phyloP scores from a whole-genome alignment of 805 yeast genomes.

The Teunomyces aglyptinius region DNA sequence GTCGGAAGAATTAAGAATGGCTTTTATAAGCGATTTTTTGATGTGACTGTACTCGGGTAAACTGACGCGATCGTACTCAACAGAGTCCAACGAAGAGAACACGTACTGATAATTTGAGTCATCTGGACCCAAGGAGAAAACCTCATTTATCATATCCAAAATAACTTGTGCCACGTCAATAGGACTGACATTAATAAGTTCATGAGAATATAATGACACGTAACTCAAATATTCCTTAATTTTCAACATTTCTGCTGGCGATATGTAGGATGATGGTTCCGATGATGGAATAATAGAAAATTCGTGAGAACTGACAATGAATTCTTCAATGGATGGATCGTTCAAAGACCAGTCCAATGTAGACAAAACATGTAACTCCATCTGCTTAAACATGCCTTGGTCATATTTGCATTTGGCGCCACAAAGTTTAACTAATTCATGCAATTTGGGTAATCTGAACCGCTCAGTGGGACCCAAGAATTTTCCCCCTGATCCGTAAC shows the following conservation, averaged over 20 bases:
- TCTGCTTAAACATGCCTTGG: conserved; percentile 51
- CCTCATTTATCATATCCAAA: conserved; percentile 21
- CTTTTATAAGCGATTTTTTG: conserved; percentile 24
- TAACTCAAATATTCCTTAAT: conserved; percentile 52
- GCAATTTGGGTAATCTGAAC: conserved; percentile 68
- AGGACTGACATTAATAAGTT: conserved; percentile 36
- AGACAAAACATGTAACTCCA: conserved; percentile 72
- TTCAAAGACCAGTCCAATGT: conserved; percentile 72
- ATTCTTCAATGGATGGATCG: conserved; percentile 53
- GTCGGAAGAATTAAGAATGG: conserved; percentile 28
- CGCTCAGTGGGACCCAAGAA: conserved; percentile 70
- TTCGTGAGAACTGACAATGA: conserved; percentile 33
- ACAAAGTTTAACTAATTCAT: conserved; percentile 70
- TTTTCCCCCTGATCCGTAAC: conserved; percentile 54
- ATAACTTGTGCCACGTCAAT: conserved; percentile 30
- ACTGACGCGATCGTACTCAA: neutral
- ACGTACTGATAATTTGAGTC: conserved; percentile 10
- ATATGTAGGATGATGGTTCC: neutral
- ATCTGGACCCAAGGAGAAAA: conserved; percentile 9
- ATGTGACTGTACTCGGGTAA: conserved; percentile 13
- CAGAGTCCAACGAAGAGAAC: neutral
- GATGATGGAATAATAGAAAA: conserved; percentile 7
- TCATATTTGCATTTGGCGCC: conserved; percentile 57
- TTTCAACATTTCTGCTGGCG: conserved; percentile 35
- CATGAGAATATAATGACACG: conserved; percentile 46